phyloP scores from a whole-genome alignment of 2,329 filamentous ascomycete species.

The Pyricularia sp. region DNA sequence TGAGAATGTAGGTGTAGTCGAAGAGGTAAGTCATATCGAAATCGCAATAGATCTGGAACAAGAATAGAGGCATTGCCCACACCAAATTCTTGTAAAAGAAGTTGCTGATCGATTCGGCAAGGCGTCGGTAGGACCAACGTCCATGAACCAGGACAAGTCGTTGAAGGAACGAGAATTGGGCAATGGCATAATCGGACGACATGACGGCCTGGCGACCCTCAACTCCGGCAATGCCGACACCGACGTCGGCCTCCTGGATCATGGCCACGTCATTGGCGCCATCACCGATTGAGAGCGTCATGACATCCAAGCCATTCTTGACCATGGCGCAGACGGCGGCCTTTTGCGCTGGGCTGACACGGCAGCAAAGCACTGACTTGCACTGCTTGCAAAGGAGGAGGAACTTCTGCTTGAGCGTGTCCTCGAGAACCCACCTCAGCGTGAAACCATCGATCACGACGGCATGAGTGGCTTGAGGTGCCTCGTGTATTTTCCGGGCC shows the following conservation, averaged over 20 bases:
- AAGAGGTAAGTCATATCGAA: constrained; percentile 96
- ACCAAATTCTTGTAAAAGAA: constrained; percentile 99
- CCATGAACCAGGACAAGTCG: constrained; percentile 83
- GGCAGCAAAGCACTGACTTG: constrained; percentile 91
- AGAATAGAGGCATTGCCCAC: constrained; percentile 94
- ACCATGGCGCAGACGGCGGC: constrained; percentile 96
- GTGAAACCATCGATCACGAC: constrained; percentile 94
- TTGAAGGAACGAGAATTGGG: constrained; percentile 83
- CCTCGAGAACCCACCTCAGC: constrained; percentile 76
- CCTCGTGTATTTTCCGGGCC: constrained; percentile 75
- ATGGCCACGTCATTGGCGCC: constrained; percentile 95
- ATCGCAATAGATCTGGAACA: constrained; percentile 92
- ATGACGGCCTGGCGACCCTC: constrained; percentile 90
- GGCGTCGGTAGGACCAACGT: constrained; percentile 88
- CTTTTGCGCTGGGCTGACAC: constrained; percentile 94
- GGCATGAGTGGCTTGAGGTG: constrained; percentile 80
- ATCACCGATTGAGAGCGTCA: constrained; percentile 89
- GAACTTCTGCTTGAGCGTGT: constrained; percentile 82
- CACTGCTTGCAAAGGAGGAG: constrained; percentile 93
- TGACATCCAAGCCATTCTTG: constrained; percentile 87
- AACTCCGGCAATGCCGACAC: constrained; percentile 87
- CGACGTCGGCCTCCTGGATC: constrained; percentile 97
- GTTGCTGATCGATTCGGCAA: constrained; percentile 91
- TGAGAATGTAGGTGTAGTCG: constrained; percentile 94
- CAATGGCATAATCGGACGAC: constrained; percentile 94